Base-by-base conservation (phyloP, 2,329 filamentous ascomycete species). In the Ascocoryne sarcoides region DNA sequence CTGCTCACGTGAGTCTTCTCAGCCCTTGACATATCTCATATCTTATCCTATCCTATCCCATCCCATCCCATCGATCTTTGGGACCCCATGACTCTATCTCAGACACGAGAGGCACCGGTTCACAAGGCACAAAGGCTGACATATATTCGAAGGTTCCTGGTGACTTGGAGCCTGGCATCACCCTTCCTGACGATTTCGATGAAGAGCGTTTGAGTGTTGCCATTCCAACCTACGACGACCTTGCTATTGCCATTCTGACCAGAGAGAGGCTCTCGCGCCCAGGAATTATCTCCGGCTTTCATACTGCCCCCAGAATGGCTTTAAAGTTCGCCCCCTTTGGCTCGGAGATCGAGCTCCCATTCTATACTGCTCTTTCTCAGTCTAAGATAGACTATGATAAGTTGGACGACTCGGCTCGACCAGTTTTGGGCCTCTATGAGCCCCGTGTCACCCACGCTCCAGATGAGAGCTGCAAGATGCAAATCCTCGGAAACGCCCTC, bases 321-420 rank as follows among this genome's bases (percentile, higher is more conserved):
- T 69, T 85, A 61, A 77, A 82, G 67, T 98, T 89, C 64, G 86
- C 87, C 45, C 82, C 90, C 1, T 96, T 95, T 70, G 77, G 82
- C 30, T 95, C 90, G 36, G 87, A 95, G 65, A 88, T 96, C 58
- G 92, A 98, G 61, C 73, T 96, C 32, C 86, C 88, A 32, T 98
- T 98, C 65, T 98, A 95, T 61, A 83, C 85, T 33, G 82, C 87
- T 4, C 76, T 98, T n/a, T 92, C 93, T 44, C 79, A 82, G 4
- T 84, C 83, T 51, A 98, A 98, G 66, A 87, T 98, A 60, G 88
- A 96, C 62, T 82, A 94, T 73, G 92, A 95, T 67, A 95, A 89
- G 65, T 84, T 98, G 37, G 85, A 95, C 66, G 90, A 94, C 62
- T 94, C 89, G 8, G 84, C 88, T 17, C 84, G 90, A 32, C 81